Conservation (phyloP, 768 basidiomycete species). For the Crepidotus variabilis region DNA sequence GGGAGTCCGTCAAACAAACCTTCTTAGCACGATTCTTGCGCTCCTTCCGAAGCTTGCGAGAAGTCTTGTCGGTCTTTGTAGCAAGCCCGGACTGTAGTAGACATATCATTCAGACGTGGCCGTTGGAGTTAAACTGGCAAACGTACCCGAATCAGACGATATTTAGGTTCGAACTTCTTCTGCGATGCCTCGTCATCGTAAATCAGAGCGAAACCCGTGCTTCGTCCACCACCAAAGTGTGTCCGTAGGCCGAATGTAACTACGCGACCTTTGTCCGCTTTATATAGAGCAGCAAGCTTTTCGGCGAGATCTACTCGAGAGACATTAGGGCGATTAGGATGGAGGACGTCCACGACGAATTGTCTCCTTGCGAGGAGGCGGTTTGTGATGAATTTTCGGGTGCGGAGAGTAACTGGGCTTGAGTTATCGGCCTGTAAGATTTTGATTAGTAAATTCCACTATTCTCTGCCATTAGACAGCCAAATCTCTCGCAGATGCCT, state of each 20-base stretch:
- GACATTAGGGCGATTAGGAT: conserved; percentile 94
- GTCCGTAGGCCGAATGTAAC: conserved; percentile 94
- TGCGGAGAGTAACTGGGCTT: conserved; percentile 92
- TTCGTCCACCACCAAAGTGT: conserved; percentile 96
- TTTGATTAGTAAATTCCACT: background rate
- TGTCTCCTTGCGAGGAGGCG: conserved; percentile 94
- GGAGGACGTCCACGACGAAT: conserved; percentile 92
- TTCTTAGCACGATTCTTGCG: conserved; percentile 99
- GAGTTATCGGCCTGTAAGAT: conserved; percentile 61
- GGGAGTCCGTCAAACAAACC: conserved; percentile 40
- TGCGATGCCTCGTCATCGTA: conserved; percentile 95
- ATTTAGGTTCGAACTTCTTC: conserved; percentile 96
- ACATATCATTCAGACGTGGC: conserved; percentile 2
- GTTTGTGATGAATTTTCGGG: conserved; percentile 99
- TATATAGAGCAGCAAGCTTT: conserved; percentile 91
- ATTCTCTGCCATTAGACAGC: background rate
- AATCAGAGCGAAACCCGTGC: conserved; percentile 95
- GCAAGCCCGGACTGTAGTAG: conserved; percentile 57
- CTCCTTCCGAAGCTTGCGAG: conserved; percentile 98
- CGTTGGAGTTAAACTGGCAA: background rate
- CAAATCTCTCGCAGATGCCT: background rate
- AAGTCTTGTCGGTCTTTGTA: conserved; percentile 83
- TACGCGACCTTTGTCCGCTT: conserved; percentile 85
- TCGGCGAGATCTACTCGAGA: conserved; percentile 88
- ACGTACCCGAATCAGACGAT: conserved; percentile 92